Evolutionary conservation across 2,329 filamentous ascomycete species (phyloP), one percentile per base, ranked within the genome.

Genomic region (Ambrosiella xylebori): DNA sequence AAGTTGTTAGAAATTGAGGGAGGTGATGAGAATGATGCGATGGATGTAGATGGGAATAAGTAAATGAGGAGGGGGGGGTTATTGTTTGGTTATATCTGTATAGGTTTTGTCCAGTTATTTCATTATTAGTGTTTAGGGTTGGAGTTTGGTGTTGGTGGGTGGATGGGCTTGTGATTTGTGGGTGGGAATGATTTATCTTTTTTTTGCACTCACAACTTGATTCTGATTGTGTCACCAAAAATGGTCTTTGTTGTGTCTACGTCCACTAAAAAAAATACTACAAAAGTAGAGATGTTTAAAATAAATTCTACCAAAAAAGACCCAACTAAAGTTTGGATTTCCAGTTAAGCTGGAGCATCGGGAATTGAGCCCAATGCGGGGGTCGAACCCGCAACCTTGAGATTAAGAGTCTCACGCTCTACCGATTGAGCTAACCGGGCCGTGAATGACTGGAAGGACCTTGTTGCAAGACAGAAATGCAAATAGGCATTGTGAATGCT

Each of bases 331-430:
- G 55, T 57, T 61, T 55, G 58, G 58, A 38, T 51, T 54, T 55
- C 58, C 58, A 47, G 56, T 38, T 51, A n/a, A 50, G 36, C 56
- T 56, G 60, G 58, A 58, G 58, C 61, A 61, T 58, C 57, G 58
- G 56, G 61, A 61, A 58, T 62, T 61, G 60, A 62, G 58, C 63
- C 63, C 63, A 62, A 59, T 61, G 67, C 66, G 68, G 68, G 68
- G 68, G 67, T 69, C 68, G 67, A 70, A 70, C 69, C 68, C 68
- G 66, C 68, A 70, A 67, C 68, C 68, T 70, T 70, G 66, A 70
- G 68, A 70, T 70, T 78, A 78, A 78, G 80, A 84, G 80, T 82
- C 80, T 81, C 76, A 83, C 80, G 80, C 80, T 84, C 80, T 84
- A 82, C 77, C 76, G 76, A 81, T 80, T 81, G 78, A 81, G 78